Percentiles rank a stretch among this genome's conserved stretches.
Evolutionary conservation across 2,329 filamentous ascomycete genomes (phyloP).

Genomic region (Fusarium hostae): DNA sequence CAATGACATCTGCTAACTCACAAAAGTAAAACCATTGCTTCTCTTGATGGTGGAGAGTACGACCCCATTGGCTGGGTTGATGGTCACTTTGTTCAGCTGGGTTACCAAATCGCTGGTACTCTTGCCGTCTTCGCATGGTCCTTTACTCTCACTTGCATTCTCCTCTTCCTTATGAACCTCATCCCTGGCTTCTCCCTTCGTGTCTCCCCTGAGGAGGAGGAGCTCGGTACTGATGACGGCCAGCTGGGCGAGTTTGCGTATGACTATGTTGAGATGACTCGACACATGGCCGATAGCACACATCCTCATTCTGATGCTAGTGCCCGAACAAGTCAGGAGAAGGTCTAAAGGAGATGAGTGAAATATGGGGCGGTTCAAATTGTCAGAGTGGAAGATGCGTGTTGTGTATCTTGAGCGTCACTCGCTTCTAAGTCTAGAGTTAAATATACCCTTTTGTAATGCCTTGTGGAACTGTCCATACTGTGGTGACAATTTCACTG

Average conservation of each 20-base stretch:
- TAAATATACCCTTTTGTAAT: conserved; percentile 25
- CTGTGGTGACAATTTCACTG: background rate
- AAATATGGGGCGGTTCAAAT: background rate
- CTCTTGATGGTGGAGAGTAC: conserved; percentile 73
- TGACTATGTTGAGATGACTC: conserved; percentile 79
- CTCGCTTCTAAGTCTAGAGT: conserved; percentile 3
- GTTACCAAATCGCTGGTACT: conserved; percentile 76
- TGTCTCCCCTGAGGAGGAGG: conserved; percentile 73
- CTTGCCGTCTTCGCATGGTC: conserved; percentile 73
- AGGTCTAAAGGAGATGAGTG: conserved; percentile 28
- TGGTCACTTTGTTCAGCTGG: conserved; percentile 76
- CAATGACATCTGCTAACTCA: conserved; percentile 29
- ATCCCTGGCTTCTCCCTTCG: conserved; percentile 77
- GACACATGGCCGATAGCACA: conserved; percentile 65
- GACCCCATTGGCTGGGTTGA: conserved; percentile 76
- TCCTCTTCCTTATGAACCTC: conserved; percentile 77
- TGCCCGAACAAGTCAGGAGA: conserved; percentile 47
- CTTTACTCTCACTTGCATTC: conserved; percentile 74
- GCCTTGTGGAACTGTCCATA: background rate
- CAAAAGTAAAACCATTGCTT: conserved; percentile 73
- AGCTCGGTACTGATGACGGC: conserved; percentile 76
- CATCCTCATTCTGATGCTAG: conserved; percentile 37
- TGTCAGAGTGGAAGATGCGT: background rate
- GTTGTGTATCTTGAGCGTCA: background rate
- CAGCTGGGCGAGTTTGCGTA: conserved; percentile 87